Evolutionary conservation across 2,329 filamentous ascomycete genomes (phyloP), one percentile per base, ranked within the genome.

Genomic region (Canariomyces notabilis): DNA sequence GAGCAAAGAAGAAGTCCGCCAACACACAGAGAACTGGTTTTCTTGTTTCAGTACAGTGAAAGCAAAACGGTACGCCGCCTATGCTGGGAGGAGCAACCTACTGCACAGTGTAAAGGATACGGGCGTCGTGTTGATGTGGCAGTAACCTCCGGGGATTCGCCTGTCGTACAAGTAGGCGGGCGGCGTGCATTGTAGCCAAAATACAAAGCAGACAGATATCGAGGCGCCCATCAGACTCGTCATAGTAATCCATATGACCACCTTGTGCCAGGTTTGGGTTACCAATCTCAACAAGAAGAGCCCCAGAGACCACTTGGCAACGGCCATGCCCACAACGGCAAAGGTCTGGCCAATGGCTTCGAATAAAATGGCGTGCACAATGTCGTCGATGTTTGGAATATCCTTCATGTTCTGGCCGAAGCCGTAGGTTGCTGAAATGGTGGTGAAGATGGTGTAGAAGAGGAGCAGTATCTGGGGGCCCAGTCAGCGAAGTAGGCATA

Each of bases 271-370:
- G 9, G 20, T 44, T 8, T 53, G 51, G 3, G 57, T 58, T 9
- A 69, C 65, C 14, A 71, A 55, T 0, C 67, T 62, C 2, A 69
- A 52, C 7, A 71, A 45, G 41, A 71, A 70, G 7, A 68, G 58
- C 0, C 65, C 67, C 0, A 71, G 54, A 0, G 67, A 68, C 40
- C 57, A 50, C 29, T 71, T 71, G 0, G 67, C 64, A 6, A 64
- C 53, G 5, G 63, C 64, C 59, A 68, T 71, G 11, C 65, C 67
- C 2, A 67, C 38, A 5, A 71, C 55, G 1, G 63, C 63, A 23
- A 71, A 68, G 0, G 60, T 60, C 42, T 67, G 64, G 3, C 63
- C 62, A 5, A 65, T 60, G 12, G 53, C 51, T 45, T 66, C 61
- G 52, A 57, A 59, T 16, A 66, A 55, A 15, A 56, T 54, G 1